Conservation (phyloP, 1,284 basidiomycete species). For the Rhodofomes roseus region DNA sequence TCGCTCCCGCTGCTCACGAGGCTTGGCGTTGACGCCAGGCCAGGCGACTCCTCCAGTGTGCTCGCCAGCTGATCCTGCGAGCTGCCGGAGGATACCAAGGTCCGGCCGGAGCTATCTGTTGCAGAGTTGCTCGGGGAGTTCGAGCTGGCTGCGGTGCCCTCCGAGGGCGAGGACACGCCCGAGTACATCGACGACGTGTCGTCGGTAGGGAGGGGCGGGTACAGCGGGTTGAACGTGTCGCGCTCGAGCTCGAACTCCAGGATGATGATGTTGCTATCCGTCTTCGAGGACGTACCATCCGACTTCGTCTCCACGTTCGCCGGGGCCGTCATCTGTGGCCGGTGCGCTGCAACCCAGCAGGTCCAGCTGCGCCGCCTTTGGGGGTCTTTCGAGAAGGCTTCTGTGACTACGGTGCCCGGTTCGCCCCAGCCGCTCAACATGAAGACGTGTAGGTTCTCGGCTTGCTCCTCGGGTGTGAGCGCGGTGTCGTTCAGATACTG, state of each 20-base stretch:
- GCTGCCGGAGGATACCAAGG: constrained; percentile 23
- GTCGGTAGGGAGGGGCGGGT: constrained; percentile 33
- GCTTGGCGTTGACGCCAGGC: not conserved
- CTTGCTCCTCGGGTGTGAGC: constrained; percentile 42
- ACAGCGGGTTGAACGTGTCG: constrained; percentile 73
- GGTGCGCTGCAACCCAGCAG: constrained; percentile 83
- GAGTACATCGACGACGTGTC: constrained; percentile 17
- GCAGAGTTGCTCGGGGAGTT: constrained; percentile 7
- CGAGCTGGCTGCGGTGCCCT: constrained; percentile 22
- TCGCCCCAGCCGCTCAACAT: constrained; percentile 70
- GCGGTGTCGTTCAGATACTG: constrained; percentile 60
- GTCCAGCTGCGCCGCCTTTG: constrained; percentile 60
- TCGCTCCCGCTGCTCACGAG: not conserved
- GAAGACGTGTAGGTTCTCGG: constrained; percentile 69
- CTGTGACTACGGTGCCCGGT: constrained; percentile 44
- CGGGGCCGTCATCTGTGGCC: constrained; percentile 36
- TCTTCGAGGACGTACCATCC: constrained; percentile 1
- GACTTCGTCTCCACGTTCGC: constrained; percentile 13
- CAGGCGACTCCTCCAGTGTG: constrained; percentile 19
- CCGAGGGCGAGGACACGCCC: constrained; percentile 28
- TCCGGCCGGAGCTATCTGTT: constrained; percentile 25
- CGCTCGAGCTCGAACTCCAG: constrained; percentile 84
- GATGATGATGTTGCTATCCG: constrained; percentile 43
- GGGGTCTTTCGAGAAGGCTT: constrained; percentile 31
- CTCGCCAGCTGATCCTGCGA: constrained; percentile 14